Evolutionary conservation across 306 rosid genomes (phyloP).

Genomic region (cucumber (Cucumis sativus)): DNA sequence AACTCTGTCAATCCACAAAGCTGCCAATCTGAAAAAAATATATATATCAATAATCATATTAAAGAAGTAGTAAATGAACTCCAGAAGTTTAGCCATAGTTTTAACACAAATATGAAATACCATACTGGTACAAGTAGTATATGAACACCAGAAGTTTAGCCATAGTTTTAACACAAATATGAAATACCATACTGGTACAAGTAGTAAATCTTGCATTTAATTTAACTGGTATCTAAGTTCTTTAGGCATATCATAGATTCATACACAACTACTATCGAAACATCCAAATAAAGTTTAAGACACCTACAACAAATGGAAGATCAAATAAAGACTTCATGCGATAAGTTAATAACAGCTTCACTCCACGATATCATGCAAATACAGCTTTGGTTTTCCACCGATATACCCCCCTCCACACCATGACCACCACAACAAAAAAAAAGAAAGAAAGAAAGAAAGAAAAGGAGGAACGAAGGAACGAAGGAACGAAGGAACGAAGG

Average conservation of each 20-base stretch:
- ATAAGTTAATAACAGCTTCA: neutral
- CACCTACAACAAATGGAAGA: neutral
- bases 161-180: neutral
- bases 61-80: neutral
- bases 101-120: neutral
- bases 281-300: neutral
- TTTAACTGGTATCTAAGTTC: neutral
- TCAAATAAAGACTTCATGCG: neutral
- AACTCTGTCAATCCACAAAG: neutral
- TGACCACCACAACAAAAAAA: neutral
- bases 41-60: neutral
- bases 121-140: neutral
- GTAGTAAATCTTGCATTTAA: neutral
- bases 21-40: neutral
- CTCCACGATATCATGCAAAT: neutral
- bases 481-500: neutral
- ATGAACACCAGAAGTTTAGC: neutral
- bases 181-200: neutral
- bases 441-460: neutral
- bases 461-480: neutral
- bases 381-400: neutral
- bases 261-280: neutral
- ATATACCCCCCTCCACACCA: neutral
- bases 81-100: neutral
- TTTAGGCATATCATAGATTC: neutral